Percentiles rank a stretch among this genome's conserved stretches.
These are phyloP conservation scores for Fusarium brevicatenulatum DNA, from an alignment of 2,329 filamentous ascomycete genomes.

Conservation along the genomic window DNA sequence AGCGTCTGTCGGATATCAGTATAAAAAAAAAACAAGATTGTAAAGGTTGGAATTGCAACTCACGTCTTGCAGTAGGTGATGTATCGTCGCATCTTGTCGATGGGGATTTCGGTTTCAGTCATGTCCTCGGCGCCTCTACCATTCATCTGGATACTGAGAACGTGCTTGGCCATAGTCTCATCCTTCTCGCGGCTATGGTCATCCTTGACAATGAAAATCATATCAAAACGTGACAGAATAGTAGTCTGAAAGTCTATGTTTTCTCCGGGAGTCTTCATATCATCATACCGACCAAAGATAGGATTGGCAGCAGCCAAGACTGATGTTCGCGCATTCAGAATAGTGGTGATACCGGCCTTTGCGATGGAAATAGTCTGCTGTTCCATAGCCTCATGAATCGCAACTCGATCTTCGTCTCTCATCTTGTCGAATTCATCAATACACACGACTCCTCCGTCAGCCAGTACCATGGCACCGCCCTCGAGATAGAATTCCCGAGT, in stretches of 20 bases:
- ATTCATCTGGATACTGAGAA: conserved; percentile 97
- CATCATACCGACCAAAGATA: conserved; percentile 97
- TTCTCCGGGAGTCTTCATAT: conserved; percentile 96
- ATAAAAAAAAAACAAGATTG: background rate
- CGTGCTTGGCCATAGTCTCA: conserved; percentile 93
- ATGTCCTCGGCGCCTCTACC: conserved; percentile 84
- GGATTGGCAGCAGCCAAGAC: conserved; percentile 96
- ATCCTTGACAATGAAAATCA: conserved; percentile 99
- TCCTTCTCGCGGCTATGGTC: conserved; percentile 91
- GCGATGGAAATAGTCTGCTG: conserved; percentile 99
- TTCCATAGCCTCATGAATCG: conserved; percentile 99
- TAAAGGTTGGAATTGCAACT: conserved; percentile 49
- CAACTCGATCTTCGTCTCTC: conserved; percentile 96
- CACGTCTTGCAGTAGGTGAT: conserved; percentile 96
- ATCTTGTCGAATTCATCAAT: conserved; percentile 99
- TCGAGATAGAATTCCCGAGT: conserved; percentile 98
- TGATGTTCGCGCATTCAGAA: conserved; percentile 93
- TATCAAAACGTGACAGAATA: conserved; percentile 97
- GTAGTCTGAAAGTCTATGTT: conserved; percentile 99
- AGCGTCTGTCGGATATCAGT: conserved; percentile 70
- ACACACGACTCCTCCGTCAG: conserved; percentile 95
- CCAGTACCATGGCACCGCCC: conserved; percentile 97
- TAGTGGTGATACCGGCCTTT: conserved; percentile 98
- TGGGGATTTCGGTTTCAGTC: conserved; percentile 85
- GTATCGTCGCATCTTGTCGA: conserved; percentile 98